A percentile compares a stretch with the other conserved stretches of the same genome.
These are phyloP conservation scores for Pseudogymnoascus sp. DNA, from an alignment of 2,329 filamentous ascomycete genomes.

Conservation along the genomic window DNA sequence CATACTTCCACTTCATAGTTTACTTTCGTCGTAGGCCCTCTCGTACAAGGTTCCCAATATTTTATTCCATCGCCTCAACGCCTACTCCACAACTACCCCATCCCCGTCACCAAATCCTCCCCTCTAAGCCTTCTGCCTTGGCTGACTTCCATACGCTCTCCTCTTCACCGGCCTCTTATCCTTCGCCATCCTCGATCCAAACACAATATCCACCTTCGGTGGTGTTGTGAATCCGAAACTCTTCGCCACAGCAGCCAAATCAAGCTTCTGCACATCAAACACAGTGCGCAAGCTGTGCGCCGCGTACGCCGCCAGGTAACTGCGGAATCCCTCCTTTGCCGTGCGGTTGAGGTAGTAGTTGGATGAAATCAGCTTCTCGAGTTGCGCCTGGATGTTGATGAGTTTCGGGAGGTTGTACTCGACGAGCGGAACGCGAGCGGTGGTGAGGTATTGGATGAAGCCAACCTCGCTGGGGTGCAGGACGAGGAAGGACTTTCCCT, in stretches of 20 bases:
- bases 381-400: constrained; percentile 78
- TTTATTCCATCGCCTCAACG: constrained; percentile 1
- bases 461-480: constrained; percentile 86
- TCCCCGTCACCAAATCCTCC: constrained; percentile 33
- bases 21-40: neutral
- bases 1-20: neutral
- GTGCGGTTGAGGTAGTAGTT: constrained; percentile 97
- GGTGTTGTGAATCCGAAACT: constrained; percentile 73
- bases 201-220: constrained; percentile 68
- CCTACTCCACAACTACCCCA: constrained; percentile 20
- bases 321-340: constrained; percentile 70
- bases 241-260: constrained; percentile 77
- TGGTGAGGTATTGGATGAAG: constrained; percentile 85
- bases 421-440: constrained; percentile 83
- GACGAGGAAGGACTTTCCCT: constrained; percentile 87
- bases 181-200: constrained; percentile 68
- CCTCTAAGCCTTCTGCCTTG: constrained; percentile 43
- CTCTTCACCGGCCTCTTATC: constrained; percentile 63
- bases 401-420: constrained; percentile 98
- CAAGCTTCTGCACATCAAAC: constrained; percentile 75
- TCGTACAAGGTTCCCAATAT: neutral
- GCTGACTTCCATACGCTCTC: constrained; percentile 71
- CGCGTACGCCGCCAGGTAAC: constrained; percentile 92
- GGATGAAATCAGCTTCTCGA: constrained; percentile 87
- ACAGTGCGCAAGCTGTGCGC: constrained; percentile 76